phyloP scores from a whole-genome alignment of 1,284 basidiomycete species.

The Ceratobasidium sp. region DNA sequence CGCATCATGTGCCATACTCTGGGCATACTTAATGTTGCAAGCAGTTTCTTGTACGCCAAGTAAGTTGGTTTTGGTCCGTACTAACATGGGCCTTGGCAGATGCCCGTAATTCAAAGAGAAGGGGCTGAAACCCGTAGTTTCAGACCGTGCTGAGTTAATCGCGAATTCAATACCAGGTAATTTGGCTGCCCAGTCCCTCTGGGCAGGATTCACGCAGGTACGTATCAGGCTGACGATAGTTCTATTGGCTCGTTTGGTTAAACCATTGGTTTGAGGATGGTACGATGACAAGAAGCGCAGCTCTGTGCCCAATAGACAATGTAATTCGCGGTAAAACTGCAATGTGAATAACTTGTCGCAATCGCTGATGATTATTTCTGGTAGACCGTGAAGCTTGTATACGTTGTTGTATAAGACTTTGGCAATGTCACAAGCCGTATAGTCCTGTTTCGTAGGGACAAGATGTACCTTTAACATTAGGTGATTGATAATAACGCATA shows the following conservation, averaged over 20 bases:
- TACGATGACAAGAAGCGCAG: not conserved
- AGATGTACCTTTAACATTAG: constrained; percentile 53
- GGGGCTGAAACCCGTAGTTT: constrained; percentile 4
- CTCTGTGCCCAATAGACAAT: not conserved
- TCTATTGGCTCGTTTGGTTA: constrained; percentile 1
- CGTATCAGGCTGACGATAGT: not conserved
- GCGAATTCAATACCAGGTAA: constrained; percentile 20
- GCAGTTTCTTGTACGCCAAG: constrained; percentile 1
- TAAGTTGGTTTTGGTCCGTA: constrained; percentile 2
- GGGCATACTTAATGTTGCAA: not conserved
- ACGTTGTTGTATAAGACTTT: constrained; percentile 22
- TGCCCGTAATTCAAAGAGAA: constrained; percentile 12
- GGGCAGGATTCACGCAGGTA: constrained; percentile 1
- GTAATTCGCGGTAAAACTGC: not conserved
- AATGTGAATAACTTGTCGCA: constrained; percentile 8
- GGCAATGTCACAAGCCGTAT: constrained; percentile 6
- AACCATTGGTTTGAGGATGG: not conserved
- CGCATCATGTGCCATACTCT: constrained; percentile 25
- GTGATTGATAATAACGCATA: constrained; percentile 59
- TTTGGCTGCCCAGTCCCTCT: not conserved
- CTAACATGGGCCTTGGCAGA: not conserved
- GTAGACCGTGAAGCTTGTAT: constrained; percentile 1
- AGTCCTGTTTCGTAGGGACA: constrained; percentile 28
- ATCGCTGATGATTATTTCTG: constrained; percentile 13
- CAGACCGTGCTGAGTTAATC: constrained; percentile 9